Base-by-base conservation (phyloP, 495 filamentous ascomycete genomes). In the Annulohypoxylon stygium region DNA sequence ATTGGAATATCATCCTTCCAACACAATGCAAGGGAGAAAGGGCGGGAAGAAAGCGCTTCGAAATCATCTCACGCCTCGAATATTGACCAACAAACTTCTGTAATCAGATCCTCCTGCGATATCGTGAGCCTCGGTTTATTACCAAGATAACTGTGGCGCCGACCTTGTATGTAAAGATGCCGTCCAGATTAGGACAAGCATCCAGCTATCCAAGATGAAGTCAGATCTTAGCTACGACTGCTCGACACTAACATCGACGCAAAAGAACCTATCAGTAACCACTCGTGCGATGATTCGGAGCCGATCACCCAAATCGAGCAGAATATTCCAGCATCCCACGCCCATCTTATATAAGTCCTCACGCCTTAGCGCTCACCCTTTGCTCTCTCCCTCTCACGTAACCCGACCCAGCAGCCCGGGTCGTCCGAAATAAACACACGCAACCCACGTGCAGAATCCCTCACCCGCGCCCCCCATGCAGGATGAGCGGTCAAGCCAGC, bases 401-500 rank as follows among this genome's bases (percentile, higher is more conserved):
- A 65, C 26, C 54, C 58, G 71, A 74, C 71, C 71, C 71, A 69
- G 57, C 48, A 63, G 30, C 20, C 47, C 71, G 71, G 71, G 60
- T 62, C 71, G 55, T 39, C 71, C 71, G 71, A 74, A 45, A n/a
- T 25, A 50, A 25, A 53, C 43, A 53, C 18, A 37, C 64, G 41
- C 70, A 73, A 74, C 66, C 65, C 71, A 74, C 71, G 66, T 74
- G 71, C 62, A 67, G 57, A 16, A 33, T 25, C 47, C 5, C 5
- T 12, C 4, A 6, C 30, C 30, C 61, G 18, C 47, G 2, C 6
- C 30, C 61, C 48, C 48, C 57, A 51, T 18, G 36, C 23, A 45
- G 57, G 66, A 69, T 66, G 65, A 66, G 65, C 61, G 66, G 65
- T 66, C 71, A 66, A 54, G 43, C 11, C 26, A 26, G 39, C 16